Percentiles rank a stretch among this genome's conserved stretches.
These are phyloP conservation scores for Sporothrix luriei DNA, from an alignment of 2,329 filamentous ascomycete species.

Conservation along the genomic window DNA sequence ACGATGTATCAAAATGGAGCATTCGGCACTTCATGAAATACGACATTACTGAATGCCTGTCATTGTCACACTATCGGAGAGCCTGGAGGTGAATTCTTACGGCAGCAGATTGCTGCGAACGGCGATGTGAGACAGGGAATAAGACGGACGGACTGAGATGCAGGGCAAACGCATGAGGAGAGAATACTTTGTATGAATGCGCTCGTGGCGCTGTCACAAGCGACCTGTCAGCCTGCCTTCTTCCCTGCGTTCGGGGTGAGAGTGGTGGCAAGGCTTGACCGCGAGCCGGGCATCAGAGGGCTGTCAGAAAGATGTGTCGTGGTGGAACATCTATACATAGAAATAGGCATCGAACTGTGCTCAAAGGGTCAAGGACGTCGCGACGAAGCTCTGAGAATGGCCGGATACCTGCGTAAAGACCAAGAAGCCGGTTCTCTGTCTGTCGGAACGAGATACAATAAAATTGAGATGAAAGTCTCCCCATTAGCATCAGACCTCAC, in stretches of 20 bases:
- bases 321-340: neutral
- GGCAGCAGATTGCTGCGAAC: neutral
- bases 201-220: neutral
- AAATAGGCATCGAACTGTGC: neutral
- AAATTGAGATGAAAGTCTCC: neutral
- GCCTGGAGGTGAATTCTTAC: too few relatives aligned
- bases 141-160: neutral
- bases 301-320: too few relatives aligned
- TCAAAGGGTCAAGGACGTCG: neutral
- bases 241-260: neutral
- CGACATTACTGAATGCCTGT: conserved; percentile 3
- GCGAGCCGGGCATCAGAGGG: conserved; percentile 1
- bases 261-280: conserved; percentile 19
- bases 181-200: too few relatives aligned
- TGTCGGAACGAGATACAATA: neutral
- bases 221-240: neutral
- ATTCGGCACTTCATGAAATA: neutral
- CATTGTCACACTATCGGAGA: neutral
- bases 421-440: too few relatives aligned
- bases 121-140: conserved; percentile 5
- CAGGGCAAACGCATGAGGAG: neutral
- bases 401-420: neutral
- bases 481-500: neutral
- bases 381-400: neutral
- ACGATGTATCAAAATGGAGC: neutral